phyloP scores from a whole-genome alignment of 169 alveolate species.

The Plasmodium knowlesi region DNA sequence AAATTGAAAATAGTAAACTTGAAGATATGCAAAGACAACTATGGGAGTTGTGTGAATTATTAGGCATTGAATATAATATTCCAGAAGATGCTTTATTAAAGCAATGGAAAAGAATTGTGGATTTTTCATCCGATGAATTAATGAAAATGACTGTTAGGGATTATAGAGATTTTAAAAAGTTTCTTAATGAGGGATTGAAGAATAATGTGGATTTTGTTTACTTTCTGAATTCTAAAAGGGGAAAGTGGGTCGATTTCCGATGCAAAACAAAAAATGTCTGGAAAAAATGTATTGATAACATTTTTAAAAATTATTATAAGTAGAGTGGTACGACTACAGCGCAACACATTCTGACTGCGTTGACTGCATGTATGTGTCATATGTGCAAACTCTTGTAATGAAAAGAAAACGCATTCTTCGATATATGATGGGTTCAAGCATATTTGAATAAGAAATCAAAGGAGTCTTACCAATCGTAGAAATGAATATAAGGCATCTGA shows the following conservation, averaged over 20 bases:
- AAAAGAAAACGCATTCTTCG: neutral
- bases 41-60: slow-evolving; percentile 35
- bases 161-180: slow-evolving; percentile 12
- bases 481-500: neutral
- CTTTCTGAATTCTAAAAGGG: slow-evolving; percentile 11
- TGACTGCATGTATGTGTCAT: neutral
- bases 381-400: neutral
- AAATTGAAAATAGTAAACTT: slow-evolving; percentile 17
- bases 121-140: slow-evolving; percentile 17
- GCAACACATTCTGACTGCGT: neutral
- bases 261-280: neutral
- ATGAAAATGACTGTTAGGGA: slow-evolving; percentile 3
- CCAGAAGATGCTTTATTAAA: slow-evolving; percentile 7
- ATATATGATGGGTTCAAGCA: neutral
- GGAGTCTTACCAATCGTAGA: neutral
- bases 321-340: neutral
- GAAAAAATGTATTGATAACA: slow-evolving; percentile 1
- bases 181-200: neutral
- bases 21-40: neutral
- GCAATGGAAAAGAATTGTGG: slow-evolving; percentile 24
- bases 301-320: neutral
- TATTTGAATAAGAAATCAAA: neutral
- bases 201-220: neutral
- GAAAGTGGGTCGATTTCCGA: slow-evolving; percentile 5
- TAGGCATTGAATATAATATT: slow-evolving; percentile 28